phyloP scores from a whole-genome alignment of 2,329 filamentous ascomycete species.

The Trichoderma pleuroti region DNA sequence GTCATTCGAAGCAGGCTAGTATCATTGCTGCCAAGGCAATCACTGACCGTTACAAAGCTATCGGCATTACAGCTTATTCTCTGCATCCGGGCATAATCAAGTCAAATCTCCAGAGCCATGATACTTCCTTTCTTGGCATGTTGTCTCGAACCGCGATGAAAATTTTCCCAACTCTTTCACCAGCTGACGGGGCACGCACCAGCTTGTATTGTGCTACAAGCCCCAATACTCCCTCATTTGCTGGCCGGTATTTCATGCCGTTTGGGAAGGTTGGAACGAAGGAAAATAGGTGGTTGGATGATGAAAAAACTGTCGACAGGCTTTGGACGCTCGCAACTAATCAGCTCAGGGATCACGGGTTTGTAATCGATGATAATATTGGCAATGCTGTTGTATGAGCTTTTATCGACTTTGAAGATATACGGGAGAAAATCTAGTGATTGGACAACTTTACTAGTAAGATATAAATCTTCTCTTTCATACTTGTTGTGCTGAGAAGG shows the following conservation, averaged over 20 bases:
- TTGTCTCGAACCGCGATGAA: background rate
- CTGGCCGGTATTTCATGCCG: background rate
- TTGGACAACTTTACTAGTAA: background rate
- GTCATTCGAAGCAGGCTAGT: background rate
- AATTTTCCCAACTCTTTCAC: background rate
- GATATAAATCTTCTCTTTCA: background rate
- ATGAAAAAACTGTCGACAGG: background rate
- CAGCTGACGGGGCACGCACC: background rate
- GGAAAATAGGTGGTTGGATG: background rate
- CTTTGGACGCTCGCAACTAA: background rate
- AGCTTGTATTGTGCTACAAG: background rate
- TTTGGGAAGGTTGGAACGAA: background rate
- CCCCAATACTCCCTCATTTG: background rate
- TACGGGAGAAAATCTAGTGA: background rate
- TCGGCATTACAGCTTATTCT: background rate
- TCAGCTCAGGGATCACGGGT: background rate
- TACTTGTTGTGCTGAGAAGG: background rate
- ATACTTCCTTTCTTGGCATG: background rate
- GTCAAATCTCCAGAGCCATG: background rate
- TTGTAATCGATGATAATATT: background rate
- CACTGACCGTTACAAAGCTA: background rate
- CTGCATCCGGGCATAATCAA: background rate
- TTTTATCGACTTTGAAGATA: background rate
- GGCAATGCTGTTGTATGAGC: background rate
- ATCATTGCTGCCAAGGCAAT: background rate